These are phyloP conservation scores for Pythium rhizo-oryzae DNA, from an alignment of 352 stramenopile genomes.

Conservation along the genomic window DNA sequence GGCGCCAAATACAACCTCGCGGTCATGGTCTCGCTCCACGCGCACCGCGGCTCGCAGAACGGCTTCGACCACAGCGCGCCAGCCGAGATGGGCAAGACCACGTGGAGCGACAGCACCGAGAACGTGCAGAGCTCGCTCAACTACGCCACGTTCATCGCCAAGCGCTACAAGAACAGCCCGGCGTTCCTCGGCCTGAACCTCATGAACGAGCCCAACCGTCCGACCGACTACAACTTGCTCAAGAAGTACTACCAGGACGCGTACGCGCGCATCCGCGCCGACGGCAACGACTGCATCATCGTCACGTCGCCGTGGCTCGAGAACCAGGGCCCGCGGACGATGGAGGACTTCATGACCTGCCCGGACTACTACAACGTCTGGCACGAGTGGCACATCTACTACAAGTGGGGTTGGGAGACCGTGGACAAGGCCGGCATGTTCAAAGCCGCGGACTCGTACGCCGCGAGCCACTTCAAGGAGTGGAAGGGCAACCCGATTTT, in stretches of 20 bases:
- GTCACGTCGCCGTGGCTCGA: not conserved
- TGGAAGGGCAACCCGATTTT: slow-evolving; percentile 33
- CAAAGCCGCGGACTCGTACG: too few relatives aligned
- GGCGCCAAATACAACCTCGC: slow-evolving; percentile 39
- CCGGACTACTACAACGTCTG: too few relatives aligned
- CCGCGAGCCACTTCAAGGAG: too few relatives aligned
- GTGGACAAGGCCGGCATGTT: too few relatives aligned
- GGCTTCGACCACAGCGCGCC: slow-evolving; percentile 64
- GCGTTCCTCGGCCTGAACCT: slow-evolving; percentile 40
- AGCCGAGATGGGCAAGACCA: not conserved
- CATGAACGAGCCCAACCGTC: slow-evolving; percentile 37
- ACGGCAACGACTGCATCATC: not conserved
- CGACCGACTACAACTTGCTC: slow-evolving; percentile 5
- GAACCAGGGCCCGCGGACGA: not conserved
- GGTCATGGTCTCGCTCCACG: slow-evolving; percentile 50
- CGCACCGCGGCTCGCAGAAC: slow-evolving; percentile 72
- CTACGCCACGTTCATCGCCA: slow-evolving; percentile 31
- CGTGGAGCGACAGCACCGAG: slow-evolving; percentile 21
- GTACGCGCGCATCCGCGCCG: slow-evolving; percentile 27
- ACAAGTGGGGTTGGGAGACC: too few relatives aligned
- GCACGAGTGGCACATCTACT: too few relatives aligned
- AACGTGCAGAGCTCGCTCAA: slow-evolving; percentile 34
- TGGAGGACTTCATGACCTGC: too few relatives aligned
- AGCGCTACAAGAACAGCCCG: slow-evolving; percentile 32
- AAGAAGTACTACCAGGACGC: slow-evolving; percentile 33